Percentiles rank a stretch among this genome's conserved stretches.
These are phyloP conservation scores for Pichia sp. DNA, from an alignment of 1,139 yeast genomes.

Conservation along the genomic window DNA sequence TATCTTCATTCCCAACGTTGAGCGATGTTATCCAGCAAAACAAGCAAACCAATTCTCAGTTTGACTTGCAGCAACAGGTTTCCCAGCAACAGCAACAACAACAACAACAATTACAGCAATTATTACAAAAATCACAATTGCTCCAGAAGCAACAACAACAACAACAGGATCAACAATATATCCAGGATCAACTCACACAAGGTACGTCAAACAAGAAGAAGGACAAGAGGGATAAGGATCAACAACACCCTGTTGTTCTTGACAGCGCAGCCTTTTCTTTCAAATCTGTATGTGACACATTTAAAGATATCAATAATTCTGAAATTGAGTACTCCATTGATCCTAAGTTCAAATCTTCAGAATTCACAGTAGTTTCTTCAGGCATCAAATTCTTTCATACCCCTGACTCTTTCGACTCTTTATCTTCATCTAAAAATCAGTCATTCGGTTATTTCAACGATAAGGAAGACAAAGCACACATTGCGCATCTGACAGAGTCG, in stretches of 20 bases:
- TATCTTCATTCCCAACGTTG: constrained; percentile 64
- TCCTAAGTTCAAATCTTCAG: constrained; percentile 21
- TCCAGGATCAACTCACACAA: constrained; percentile 3
- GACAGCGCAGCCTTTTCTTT: constrained; percentile 26
- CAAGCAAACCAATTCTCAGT: constrained; percentile 19
- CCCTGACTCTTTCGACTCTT: constrained; percentile 19
- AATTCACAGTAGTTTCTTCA: constrained; percentile 7
- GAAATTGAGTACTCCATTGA: constrained; percentile 25
- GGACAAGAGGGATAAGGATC: constrained; percentile 32
- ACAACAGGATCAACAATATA: constrained; percentile 24
- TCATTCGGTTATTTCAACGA: constrained; percentile 15
- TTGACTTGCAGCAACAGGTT: constrained; percentile 9
- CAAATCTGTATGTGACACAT: constrained; percentile 26
- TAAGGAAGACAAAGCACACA: constrained; percentile 22
- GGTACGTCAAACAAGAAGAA: constrained; percentile 16
- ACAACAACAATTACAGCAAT: constrained; percentile 25
- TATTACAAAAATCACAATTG: constrained; percentile 15
- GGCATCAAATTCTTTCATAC: constrained; percentile 24
- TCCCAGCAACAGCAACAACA: constrained; percentile 28
- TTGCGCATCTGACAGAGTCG: constrained; percentile 29
- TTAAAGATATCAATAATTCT: constrained; percentile 24
- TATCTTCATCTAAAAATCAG: constrained; percentile 11
- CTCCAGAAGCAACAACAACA: constrained; percentile 20
- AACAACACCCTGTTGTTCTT: constrained; percentile 22
- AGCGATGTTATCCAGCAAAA: constrained; percentile 48